These are phyloP conservation scores for Irpex sp. DNA, from an alignment of 1,284 basidiomycete species.

Conservation along the genomic window DNA sequence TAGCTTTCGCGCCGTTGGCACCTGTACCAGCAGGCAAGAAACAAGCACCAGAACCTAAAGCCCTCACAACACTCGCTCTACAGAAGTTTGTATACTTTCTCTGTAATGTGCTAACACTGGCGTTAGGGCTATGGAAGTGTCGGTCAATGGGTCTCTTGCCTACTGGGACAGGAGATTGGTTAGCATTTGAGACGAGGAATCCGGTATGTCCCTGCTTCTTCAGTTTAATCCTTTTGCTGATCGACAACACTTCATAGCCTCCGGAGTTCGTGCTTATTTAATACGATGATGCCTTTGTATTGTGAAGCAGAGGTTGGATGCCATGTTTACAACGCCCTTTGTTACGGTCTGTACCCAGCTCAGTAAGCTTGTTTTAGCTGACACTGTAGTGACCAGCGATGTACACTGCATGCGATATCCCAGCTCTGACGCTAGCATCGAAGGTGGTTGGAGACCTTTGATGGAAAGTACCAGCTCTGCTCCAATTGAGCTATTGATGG, in stretches of 20 bases:
- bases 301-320: too few relatives aligned
- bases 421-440: too few relatives aligned
- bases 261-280: constrained; percentile 14
- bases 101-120: constrained; percentile 72
- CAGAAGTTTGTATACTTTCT: constrained; percentile 69
- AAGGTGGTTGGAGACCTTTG: too few relatives aligned
- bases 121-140: constrained; percentile 87
- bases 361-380: too few relatives aligned
- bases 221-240: background rate
- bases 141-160: constrained; percentile 87
- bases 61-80: constrained; percentile 49
- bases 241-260: constrained; percentile 5
- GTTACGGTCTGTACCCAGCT: too few relatives aligned
- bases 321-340: too few relatives aligned
- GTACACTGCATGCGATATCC: too few relatives aligned
- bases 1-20: constrained; percentile 67
- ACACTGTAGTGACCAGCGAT: too few relatives aligned
- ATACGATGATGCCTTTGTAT: background rate
- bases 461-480: too few relatives aligned
- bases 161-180: constrained; percentile 86
- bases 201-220: constrained; percentile 43
- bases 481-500: too few relatives aligned
- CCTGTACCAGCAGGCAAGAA: constrained; percentile 41
- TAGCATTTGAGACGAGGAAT: constrained; percentile 83
- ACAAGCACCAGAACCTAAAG: constrained; percentile 34